Percentiles rank a stretch among this genome's conserved stretches.
These are phyloP conservation scores for Cryptococcus maquisensis DNA, from an alignment of 1,284 basidiomycete species.

Conservation along the genomic window DNA sequence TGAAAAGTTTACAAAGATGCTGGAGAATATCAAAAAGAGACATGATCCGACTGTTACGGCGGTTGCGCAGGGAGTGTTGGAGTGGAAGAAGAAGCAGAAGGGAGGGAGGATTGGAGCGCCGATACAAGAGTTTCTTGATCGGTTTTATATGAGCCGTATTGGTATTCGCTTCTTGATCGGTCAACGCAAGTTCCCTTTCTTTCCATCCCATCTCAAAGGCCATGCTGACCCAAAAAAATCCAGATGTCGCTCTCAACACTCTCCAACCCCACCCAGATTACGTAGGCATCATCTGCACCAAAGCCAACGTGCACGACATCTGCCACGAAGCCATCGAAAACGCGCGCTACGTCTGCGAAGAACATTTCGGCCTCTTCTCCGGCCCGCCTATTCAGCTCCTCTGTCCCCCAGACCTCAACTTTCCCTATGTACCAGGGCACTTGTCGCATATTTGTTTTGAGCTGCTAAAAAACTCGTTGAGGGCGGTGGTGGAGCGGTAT, in stretches of 20 bases:
- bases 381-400: constrained; percentile 96
- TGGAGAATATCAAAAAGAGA: constrained; percentile 87
- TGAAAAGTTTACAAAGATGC: constrained; percentile 76
- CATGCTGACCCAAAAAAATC: constrained; percentile 6
- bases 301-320: constrained; percentile 90
- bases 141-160: constrained; percentile 96
- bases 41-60: constrained; percentile 98
- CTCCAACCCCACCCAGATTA: constrained; percentile 84
- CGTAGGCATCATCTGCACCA: constrained; percentile 97
- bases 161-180: constrained; percentile 94
- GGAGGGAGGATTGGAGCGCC: constrained; percentile 61
- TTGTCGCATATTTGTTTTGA: constrained; percentile 91
- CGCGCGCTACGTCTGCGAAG: constrained; percentile 95
- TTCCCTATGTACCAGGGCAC: constrained; percentile 87
- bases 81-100: constrained; percentile 56
- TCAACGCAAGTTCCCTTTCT: constrained; percentile 47
- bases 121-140: constrained; percentile 91
- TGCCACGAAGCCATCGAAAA: constrained; percentile 98
- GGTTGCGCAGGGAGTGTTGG: constrained; percentile 76
- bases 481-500: constrained; percentile 91
- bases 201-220: neutral
- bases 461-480: constrained; percentile 93
- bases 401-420: constrained; percentile 80
- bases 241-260: constrained; percentile 87
- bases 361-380: constrained; percentile 91